Evolutionary conservation across 352 stramenopile genomes (phyloP).

Genomic region (Pythium phragmitis): DNA sequence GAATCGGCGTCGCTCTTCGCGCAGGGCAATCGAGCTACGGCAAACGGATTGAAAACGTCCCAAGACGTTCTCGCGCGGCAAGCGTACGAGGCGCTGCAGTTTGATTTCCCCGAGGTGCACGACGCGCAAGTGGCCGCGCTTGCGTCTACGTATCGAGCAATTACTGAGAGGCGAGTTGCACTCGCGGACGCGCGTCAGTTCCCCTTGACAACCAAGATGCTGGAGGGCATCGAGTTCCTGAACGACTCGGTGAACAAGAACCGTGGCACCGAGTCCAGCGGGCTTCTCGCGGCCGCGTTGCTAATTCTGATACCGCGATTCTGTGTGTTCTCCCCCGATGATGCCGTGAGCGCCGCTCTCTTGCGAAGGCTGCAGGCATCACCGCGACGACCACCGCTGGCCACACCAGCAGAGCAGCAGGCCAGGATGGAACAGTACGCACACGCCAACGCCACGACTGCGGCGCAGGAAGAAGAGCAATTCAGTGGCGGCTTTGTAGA

Average conservation of each 20-base stretch:
- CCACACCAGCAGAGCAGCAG: neutral
- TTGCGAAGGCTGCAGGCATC: conserved; percentile 23
- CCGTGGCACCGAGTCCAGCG: conserved; percentile 34
- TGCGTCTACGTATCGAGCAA: conserved; percentile 38
- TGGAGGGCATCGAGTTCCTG: conserved; percentile 49
- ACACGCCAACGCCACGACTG: neutral
- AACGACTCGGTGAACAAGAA: conserved; percentile 33
- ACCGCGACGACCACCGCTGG: neutral
- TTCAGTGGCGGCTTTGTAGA: conserved; percentile 29
- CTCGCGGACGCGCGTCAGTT: conserved; percentile 16
- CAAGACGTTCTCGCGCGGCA: conserved; percentile 13
- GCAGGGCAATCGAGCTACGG: neutral
- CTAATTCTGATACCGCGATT: conserved; percentile 40
- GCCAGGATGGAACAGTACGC: conserved; percentile 3
- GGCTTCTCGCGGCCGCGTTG: conserved; percentile 41
- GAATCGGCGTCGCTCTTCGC: neutral
- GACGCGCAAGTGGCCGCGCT: conserved; percentile 41
- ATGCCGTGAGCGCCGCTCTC: conserved; percentile 25
- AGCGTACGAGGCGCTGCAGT: conserved; percentile 54
- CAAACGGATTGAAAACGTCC: conserved; percentile 4
- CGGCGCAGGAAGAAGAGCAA: neutral
- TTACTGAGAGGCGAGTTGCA: conserved; percentile 21
- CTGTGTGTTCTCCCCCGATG: conserved; percentile 30
- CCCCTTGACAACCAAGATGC: conserved; percentile 37
- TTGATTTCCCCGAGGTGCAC: conserved; percentile 47